Base-by-base conservation (phyloP, 2,329 filamentous ascomycete species). In the Lizonia empirigonia region DNA sequence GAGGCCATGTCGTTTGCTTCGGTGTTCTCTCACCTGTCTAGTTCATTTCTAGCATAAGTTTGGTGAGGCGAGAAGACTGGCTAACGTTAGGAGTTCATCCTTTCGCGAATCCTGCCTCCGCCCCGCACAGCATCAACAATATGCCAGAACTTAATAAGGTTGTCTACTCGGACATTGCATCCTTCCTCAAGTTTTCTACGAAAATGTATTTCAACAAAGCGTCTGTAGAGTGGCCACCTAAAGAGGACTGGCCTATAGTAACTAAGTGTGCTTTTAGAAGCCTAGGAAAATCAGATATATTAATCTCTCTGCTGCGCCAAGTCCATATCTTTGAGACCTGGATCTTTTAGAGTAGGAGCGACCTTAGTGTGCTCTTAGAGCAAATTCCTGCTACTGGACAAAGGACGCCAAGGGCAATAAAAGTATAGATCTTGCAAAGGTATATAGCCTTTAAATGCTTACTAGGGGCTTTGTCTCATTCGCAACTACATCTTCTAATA, bases 261-360 rank as follows among this genome's bases (percentile, higher is more conserved):
- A 37, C 19, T 22, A 9, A 15, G 4, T 7, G 22, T 23, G 29
- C 35, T 18, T 33, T 41, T 6, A 12, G 34, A 33, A 26, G 23
- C 12, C 18, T 55, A 26, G 39, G 27, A 7, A 58, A 58, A 33
- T 41, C 46, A 8, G 34, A 54, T 2, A 27, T 40, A 24, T 47
- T 52, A 2, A 44, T 58, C 15, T 22, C 33, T 9, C 47, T 58
- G 16, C 50, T 58, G 15, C 50, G 50, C 16, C 42, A 54, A 34
- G 47, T 58, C 18, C 55, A 50, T n/a, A 54, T 54, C 39, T 41
- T 58, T 22, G 6, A 24, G 20, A 23, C 13, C 15, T 16, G 16
- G 35, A 37, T 37, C n/a, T n/a, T n/a, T n/a, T n/a, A n/a, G 35
- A 20, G n/a, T 19, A 24, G 35, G 20, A 3, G 35, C 35, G 35